phyloP scores from a whole-genome alignment of 805 yeast genomes.

The Candida stauntonica region DNA sequence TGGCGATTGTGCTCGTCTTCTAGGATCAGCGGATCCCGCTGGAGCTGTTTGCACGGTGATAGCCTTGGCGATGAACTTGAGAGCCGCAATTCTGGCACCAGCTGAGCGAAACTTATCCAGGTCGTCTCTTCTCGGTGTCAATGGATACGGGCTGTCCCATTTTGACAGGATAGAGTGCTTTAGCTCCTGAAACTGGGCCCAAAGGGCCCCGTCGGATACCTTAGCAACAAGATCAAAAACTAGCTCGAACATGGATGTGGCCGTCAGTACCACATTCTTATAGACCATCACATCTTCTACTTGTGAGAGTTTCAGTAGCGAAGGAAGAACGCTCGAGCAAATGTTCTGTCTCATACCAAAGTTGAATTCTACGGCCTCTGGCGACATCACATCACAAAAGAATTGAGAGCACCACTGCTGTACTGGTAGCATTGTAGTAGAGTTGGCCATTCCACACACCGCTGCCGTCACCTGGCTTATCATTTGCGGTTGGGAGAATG shows the following conservation, averaged over 20 bases:
- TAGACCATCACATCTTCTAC: constrained; percentile 29
- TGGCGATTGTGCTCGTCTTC: constrained; percentile 17
- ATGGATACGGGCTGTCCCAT: constrained; percentile 57
- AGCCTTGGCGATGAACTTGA: constrained; percentile 64
- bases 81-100: constrained; percentile 61
- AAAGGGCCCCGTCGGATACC: constrained; percentile 37
- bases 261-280: constrained; percentile 37
- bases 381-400: constrained; percentile 19
- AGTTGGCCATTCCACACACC: constrained; percentile 14
- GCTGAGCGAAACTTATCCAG: constrained; percentile 41
- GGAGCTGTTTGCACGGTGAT: constrained; percentile 50
- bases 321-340: constrained; percentile 10
- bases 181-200: constrained; percentile 54
- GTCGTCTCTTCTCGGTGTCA: constrained; percentile 30
- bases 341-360: constrained; percentile 20
- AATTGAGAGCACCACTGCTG: constrained; percentile 27
- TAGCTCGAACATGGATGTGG: constrained; percentile 42
- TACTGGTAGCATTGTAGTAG: constrained; percentile 14
- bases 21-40: constrained; percentile 22
- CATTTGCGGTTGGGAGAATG: constrained; percentile 11
- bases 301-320: constrained; percentile 12
- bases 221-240: constrained; percentile 41
- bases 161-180: constrained; percentile 55
- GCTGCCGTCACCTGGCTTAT: constrained; percentile 16
- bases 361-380: constrained; percentile 10